phyloP scores from a whole-genome alignment of 23 red algal genomes.

The Gracilaria domingensis region DNA sequence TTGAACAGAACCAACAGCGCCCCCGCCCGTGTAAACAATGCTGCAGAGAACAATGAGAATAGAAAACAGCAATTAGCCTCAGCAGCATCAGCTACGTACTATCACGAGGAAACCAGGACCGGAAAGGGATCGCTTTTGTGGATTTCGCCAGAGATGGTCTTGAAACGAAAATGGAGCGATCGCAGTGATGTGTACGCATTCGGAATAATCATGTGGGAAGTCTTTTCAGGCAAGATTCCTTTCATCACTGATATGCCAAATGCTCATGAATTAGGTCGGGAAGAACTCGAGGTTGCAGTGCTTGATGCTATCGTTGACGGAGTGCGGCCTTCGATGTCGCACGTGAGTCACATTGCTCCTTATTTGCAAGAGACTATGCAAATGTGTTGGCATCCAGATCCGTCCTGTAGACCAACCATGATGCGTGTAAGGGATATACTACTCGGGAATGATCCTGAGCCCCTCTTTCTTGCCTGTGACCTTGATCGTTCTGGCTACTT shows the following conservation, averaged over 20 bases:
- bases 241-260: constrained; percentile 12
- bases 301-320: constrained; percentile 42
- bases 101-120: constrained; percentile 1
- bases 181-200: constrained; percentile 65
- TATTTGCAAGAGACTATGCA: constrained; percentile 43
- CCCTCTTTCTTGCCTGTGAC: constrained; percentile 39
- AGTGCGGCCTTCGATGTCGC: constrained; percentile 40
- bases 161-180: constrained; percentile 60
- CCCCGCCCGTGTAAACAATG: background rate
- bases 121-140: constrained; percentile 56
- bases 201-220: constrained; percentile 81
- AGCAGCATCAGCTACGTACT: background rate
- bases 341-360: constrained; percentile 41
- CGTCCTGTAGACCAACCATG: constrained; percentile 60
- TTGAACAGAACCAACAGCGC: constrained; percentile 25
- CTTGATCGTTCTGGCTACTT: constrained; percentile 28
- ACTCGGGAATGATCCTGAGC: constrained; percentile 53
- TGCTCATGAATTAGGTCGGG: constrained; percentile 7
- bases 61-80: background rate
- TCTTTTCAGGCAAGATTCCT: constrained; percentile 50
- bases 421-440: constrained; percentile 52
- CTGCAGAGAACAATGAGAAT: background rate
- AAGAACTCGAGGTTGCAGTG: constrained; percentile 11
- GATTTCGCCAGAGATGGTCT: constrained; percentile 74
- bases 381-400: constrained; percentile 64